Evolutionary conservation across 805 yeast species (phyloP).

Genomic region (Saturnispora dispora): DNA sequence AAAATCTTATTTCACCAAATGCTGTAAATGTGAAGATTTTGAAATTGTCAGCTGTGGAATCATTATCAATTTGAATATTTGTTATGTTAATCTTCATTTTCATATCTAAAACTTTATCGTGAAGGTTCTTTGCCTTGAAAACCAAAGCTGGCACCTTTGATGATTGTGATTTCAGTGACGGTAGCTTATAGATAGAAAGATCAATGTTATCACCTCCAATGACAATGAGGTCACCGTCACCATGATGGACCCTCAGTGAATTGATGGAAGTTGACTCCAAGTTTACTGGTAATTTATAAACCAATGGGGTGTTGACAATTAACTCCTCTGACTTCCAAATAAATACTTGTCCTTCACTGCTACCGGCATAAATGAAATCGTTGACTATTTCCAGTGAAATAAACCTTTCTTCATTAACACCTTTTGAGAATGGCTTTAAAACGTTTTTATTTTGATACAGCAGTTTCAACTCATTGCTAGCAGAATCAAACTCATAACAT

Average conservation of each 20-base stretch:
- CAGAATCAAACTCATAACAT: slow-evolving; percentile 27
- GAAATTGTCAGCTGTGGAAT: slow-evolving; percentile 32
- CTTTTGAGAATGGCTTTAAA: neutral
- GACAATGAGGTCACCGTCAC: slow-evolving; percentile 47
- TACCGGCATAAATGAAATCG: slow-evolving; percentile 6
- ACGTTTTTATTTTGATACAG: slow-evolving; percentile 1
- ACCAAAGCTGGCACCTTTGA: slow-evolving; percentile 25
- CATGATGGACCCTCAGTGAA: slow-evolving; percentile 9
- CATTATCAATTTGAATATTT: slow-evolving; percentile 38
- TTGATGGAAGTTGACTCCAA: slow-evolving; percentile 27
- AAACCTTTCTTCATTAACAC: slow-evolving; percentile 7
- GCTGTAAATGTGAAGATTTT: slow-evolving; percentile 58
- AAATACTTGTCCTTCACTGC: slow-evolving; percentile 13
- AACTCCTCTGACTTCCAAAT: slow-evolving; percentile 12
- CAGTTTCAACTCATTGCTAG: slow-evolving; percentile 7
- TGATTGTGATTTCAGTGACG: slow-evolving; percentile 6
- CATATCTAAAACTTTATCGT: slow-evolving; percentile 66
- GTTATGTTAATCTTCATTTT: slow-evolving; percentile 78
- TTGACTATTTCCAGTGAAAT: slow-evolving; percentile 19
- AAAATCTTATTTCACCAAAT: slow-evolving; percentile 67
- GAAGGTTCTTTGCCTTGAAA: slow-evolving; percentile 77
- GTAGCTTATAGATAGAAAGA: slow-evolving; percentile 38
- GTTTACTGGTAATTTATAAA: slow-evolving; percentile 22
- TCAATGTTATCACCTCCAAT: slow-evolving; percentile 84
- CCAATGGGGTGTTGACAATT: slow-evolving; percentile 21